Base-by-base conservation (phyloP, 108 stramenopile genomes). In the Nitzschia sp. region DNA sequence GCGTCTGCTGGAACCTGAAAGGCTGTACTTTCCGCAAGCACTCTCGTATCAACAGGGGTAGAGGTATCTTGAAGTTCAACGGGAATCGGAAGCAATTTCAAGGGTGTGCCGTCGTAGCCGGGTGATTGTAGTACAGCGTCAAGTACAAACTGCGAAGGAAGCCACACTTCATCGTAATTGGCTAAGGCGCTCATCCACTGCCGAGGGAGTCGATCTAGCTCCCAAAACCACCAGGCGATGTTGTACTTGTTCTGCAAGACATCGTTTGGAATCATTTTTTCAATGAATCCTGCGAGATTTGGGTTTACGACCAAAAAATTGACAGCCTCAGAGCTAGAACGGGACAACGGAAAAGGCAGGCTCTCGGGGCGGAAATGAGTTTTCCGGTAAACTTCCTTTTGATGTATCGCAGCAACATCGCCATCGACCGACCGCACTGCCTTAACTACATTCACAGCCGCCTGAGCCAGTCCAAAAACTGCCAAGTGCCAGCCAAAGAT, bases 71-170 rank as follows among this genome's bases (percentile, higher is more conserved):
- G 11, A 19, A 19, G 8, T 8, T n/a, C 21, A n/a, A 8, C 21
- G 11, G 11, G 53, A 54, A 23, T 8, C n/a, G n/a, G n/a, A n/a
- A n/a, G n/a, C n/a, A n/a, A n/a, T n/a, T n/a, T n/a, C n/a, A n/a
- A n/a, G n/a, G 53, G 53, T 8, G 53, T 54, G 8, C 53, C 53
- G 19, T 54, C 53, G 19, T 54, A 54, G 6, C 53, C 53, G n/a
- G 8, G 8, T n/a, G 53, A 24, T n/a, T n/a, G 53, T 17, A 8
- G 11, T 24, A n/a, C 11, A n/a, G 53, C 11, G 18, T 54, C 24
- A 9, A n/a, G 11, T 24, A 54, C 53, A 54, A 54, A 54, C n/a
- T n/a, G 18, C 6, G 53, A 54, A 23, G 53, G 53, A 24, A 9
- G 19, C 53, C 53, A 54, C 8, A 54, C 24, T 54, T 54, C 53